Evolutionary conservation across 495 filamentous ascomycete species (phyloP), one percentile per base, ranked within the genome.

Genomic region (Penicillium ochrochloron): DNA sequence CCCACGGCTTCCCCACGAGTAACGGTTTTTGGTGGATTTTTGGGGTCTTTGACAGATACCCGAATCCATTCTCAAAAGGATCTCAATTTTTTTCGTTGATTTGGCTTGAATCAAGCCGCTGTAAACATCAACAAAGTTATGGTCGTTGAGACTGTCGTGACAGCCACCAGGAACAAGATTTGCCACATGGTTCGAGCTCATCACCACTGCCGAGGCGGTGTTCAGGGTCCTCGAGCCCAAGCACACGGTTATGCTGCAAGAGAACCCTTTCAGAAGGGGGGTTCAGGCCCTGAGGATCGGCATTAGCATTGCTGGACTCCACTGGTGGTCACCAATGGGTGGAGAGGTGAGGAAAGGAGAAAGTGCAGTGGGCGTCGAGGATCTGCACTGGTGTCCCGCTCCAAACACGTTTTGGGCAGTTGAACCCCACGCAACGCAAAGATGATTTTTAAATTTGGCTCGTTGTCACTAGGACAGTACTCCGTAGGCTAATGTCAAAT

Each of bases 381-480:
- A 72, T 69, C 69, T 57, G 62, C 66, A 64, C 5, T 33, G 41
- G 12, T 62, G 50, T 59, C 53, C 56, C 57, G 51, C 57, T 34
- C 23, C 53, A 37, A 31, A 48, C 55, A 48, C 44, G 19, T 12
- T 48, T 48, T 48, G 19, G 44, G 44, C 19, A 60, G 55, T 67
- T 58, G 29, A 19, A 48, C 46, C 51, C 57, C 62, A 61, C 62
- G 14, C 29, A 60, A 34, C 15, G 27, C 48, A 34, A 23, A 42
- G n/a, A 5, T 29, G 14, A 37, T 62, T 65, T 64, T 44, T 27
- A 63, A 65, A 15, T 61, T 11, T 59, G 17, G 31, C 3, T 21
- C 23, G 35, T 57, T 39, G 21, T 25, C 34, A n/a, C 31, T 61
- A 42, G 46, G 42, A 23, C 55, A 15, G 33, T n/a, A n/a, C n/a